Base-by-base conservation (phyloP, 495 filamentous ascomycete genomes). In the Darksidea phi region DNA sequence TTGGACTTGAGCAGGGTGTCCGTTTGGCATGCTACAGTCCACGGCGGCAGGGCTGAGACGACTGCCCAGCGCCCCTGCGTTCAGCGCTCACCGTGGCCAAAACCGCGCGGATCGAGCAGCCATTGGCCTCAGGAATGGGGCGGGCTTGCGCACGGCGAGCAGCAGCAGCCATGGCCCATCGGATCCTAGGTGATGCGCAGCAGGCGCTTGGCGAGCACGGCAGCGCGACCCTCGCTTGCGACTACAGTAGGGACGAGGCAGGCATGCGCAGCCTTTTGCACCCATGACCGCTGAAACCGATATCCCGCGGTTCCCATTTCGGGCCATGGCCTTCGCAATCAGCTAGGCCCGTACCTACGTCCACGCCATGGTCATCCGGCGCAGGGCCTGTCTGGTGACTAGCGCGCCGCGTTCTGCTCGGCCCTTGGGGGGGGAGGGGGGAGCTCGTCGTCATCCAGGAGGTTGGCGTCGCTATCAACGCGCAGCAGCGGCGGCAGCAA, bases 21-120 rank as follows among this genome's bases (percentile, higher is more conserved):
- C 46, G 10, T 62, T 57, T 48, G 23, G 58, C 36, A 32, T 32
- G n/a, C n/a, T n/a, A n/a, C n/a, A n/a, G n/a, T n/a, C n/a, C n/a
- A 47, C 58, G 51, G 47, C 64, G 59, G 59, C 64, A 67, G 64
- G 64, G 64, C 64, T 67, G 64, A 67, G 50, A 64, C 61, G 20
- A 48, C 59, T 55, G 59, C 58, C 48, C 58, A 58, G 53, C 20
- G 43, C 53, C 64, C 64, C 47, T 63, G 53, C 53, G 46, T 62
- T 48, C 58, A 67, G 18, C 18, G 23, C 25, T 34, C 25, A 18
- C 17, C 28, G 26, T 17, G 20, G 24, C 43, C 49, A 37, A 38
- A 18, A 41, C 54, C 23, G 38, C 20, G n/a, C 24, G 26, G 5
- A 21, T 23, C 41, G 32, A 34, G 24, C 18, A 26, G 50, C 41